Conservation (phyloP, 116 monocot genomes). For the Iris pallida region DNA sequence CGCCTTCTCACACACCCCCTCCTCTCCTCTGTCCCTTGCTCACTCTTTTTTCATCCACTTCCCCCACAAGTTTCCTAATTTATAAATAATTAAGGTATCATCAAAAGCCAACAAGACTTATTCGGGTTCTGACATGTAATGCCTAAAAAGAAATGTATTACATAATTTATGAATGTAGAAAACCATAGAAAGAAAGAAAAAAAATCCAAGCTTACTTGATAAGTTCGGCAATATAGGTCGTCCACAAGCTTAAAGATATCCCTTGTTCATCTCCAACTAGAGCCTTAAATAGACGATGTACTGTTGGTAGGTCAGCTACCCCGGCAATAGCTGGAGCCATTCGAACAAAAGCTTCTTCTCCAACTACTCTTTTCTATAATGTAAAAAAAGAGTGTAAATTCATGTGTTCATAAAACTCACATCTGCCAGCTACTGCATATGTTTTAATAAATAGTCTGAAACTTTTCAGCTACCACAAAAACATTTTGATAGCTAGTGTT, state of each 20-base stretch:
- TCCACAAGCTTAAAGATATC: constrained; percentile 77
- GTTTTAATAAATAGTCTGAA: too few species aligned
- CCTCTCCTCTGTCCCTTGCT: too few species aligned
- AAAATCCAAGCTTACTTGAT: constrained; percentile 51
- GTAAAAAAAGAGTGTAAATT: constrained; percentile 6
- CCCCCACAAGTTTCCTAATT: too few species aligned
- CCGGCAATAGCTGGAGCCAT: constrained; percentile 77
- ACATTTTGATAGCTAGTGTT: too few species aligned
- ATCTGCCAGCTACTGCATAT: too few species aligned
- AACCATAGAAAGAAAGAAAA: not conserved
- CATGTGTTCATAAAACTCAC: not conserved
- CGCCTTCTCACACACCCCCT: too few species aligned
- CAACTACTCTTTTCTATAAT: constrained; percentile 50
- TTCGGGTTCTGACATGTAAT: too few species aligned
- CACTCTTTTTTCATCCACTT: too few species aligned
- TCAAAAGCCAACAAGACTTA: too few species aligned
- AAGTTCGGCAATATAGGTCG: constrained; percentile 73
- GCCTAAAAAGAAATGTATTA: not conserved
- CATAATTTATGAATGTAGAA: not conserved
- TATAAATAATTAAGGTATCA: too few species aligned
- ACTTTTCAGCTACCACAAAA: too few species aligned
- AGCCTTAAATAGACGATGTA: constrained; percentile 81
- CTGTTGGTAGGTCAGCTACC: constrained; percentile 70
- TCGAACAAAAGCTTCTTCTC: constrained; percentile 84
- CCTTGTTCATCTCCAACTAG: constrained; percentile 72